Conservation (phyloP, 2,329 filamentous ascomycete genomes). For the Arthroderma sp. region DNA sequence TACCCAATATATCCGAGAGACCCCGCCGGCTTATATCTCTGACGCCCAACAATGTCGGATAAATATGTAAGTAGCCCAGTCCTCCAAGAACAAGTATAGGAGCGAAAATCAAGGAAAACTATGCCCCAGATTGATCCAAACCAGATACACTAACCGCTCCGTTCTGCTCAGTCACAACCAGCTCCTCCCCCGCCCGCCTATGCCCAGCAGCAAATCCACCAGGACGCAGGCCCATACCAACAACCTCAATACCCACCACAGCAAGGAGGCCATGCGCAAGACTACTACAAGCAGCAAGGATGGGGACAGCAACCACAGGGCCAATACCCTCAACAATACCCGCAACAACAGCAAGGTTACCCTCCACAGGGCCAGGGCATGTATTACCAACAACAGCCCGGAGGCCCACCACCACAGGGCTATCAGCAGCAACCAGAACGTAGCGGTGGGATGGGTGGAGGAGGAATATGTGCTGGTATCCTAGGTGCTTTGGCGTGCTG, state of each 20-base stretch:
- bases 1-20: background rate
- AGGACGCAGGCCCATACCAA: conserved; percentile 16
- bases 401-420: conserved; percentile 25
- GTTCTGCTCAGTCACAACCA: too few relatives aligned
- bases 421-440: conserved; percentile 23
- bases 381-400: conserved; percentile 27
- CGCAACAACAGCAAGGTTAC: conserved; percentile 14
- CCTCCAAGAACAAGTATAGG: too few relatives aligned
- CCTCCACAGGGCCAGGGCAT: conserved; percentile 17
- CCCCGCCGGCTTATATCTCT: background rate
- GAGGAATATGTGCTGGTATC: conserved; percentile 34
- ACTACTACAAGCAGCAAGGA: conserved; percentile 8
- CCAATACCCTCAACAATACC: conserved; percentile 3
- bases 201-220: conserved; percentile 19
- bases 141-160: background rate
- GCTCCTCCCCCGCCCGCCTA: conserved; percentile 24
- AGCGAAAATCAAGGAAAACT: background rate
- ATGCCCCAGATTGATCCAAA: background rate
- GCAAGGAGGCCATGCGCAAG: background rate
- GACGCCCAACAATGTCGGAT: conserved; percentile 1
- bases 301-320: background rate
- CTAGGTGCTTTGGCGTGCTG: conserved; percentile 36
- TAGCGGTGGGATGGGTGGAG: conserved; percentile 16
- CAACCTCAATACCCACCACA: background rate
- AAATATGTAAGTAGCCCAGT: conserved; percentile 4